Base-by-base conservation (phyloP, 2,329 filamentous ascomycete genomes). In the Fusarium buxicola region DNA sequence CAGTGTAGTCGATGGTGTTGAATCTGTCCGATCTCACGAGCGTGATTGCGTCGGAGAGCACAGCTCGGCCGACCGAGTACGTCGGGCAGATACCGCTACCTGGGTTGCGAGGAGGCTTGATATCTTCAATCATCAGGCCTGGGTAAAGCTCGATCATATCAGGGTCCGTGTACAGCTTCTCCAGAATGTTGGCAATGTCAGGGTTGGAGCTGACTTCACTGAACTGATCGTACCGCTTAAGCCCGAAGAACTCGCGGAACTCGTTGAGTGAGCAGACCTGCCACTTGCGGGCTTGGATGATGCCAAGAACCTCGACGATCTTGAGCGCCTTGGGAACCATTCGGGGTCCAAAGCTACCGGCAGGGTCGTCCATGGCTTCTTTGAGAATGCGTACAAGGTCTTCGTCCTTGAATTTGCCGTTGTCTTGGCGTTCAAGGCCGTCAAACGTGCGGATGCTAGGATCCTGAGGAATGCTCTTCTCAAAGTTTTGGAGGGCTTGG, bases 91-190 rank as follows among this genome's bases (percentile, higher is more conserved):
- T 69, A 3, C 67, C 67, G 18, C 59, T 58, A 80, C 85, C 84
- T 1, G 85, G 79, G 38, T 78, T 73, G 54, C 81, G 80, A 1
- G 77, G 76, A 1, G 79, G 77, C 69, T 87, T 87, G 27, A 78
- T 76, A 48, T 86, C 81, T 69, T 89, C 86, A n/a, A 84, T 77
- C 59, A 90, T 83, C 2, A 91, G 75, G 9, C 89, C 89, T 1
- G 89, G 88, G 68, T 91, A 91, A 7, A 91, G 78, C 69, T 92
- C 89, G 11, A 92, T 86, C 71, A 84, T 84, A 63, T 90, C 88
- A 0, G 87, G 86, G 43, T 87, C 80, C 18, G 83, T 81, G 73
- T 90, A 90, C 11, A 90, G 76, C 63, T 84, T 80, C 58, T 84
- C 82, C 5, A 90, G 78, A 8, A 81, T 76, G 25, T 82, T 76